Conservation (phyloP, 2,329 filamentous ascomycete genomes). For the Exophiala phaeomuriformis region DNA sequence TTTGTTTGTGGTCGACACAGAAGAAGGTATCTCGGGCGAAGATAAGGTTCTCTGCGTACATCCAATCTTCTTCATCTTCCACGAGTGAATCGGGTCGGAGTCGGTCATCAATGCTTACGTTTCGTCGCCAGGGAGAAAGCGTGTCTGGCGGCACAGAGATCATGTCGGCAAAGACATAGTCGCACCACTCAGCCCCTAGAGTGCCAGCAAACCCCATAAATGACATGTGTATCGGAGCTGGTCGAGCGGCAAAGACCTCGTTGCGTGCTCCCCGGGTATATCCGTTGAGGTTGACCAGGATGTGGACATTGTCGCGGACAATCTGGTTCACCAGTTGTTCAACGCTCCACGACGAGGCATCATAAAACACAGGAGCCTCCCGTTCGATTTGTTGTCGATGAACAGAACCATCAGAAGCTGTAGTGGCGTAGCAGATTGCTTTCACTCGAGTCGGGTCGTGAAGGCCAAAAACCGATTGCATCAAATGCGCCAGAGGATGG, state of each 20-base stretch:
- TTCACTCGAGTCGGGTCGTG: constrained; percentile 67
- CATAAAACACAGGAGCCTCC: constrained; percentile 83
- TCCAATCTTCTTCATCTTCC: constrained; percentile 68
- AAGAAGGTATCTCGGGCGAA: constrained; percentile 95
- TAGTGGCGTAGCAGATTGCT: constrained; percentile 94
- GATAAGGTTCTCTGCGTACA: constrained; percentile 95
- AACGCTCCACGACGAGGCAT: constrained; percentile 78
- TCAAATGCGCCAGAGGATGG: constrained; percentile 88
- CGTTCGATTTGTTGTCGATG: constrained; percentile 89
- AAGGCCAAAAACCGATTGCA: constrained; percentile 97
- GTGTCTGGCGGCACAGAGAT: constrained; percentile 78
- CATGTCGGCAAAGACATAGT: constrained; percentile 86
- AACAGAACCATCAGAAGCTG: constrained; percentile 75
- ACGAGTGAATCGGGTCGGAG: constrained; percentile 58
- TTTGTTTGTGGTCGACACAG: constrained; percentile 94
- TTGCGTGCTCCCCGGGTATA: constrained; percentile 96
- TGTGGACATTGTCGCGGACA: constrained; percentile 78
- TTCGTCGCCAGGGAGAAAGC: constrained; percentile 69
- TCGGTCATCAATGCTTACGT: constrained; percentile 64
- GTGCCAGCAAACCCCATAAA: constrained; percentile 99
- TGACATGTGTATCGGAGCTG: constrained; percentile 95
- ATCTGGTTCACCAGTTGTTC: constrained; percentile 83
- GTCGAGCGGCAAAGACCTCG: constrained; percentile 90
- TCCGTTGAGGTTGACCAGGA: constrained; percentile 94
- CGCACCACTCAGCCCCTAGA: constrained; percentile 94